Percentiles rank a stretch among this genome's conserved stretches.
phyloP scores from a whole-genome alignment of 1,284 basidiomycete genomes.

The Naganishia sp. region DNA sequence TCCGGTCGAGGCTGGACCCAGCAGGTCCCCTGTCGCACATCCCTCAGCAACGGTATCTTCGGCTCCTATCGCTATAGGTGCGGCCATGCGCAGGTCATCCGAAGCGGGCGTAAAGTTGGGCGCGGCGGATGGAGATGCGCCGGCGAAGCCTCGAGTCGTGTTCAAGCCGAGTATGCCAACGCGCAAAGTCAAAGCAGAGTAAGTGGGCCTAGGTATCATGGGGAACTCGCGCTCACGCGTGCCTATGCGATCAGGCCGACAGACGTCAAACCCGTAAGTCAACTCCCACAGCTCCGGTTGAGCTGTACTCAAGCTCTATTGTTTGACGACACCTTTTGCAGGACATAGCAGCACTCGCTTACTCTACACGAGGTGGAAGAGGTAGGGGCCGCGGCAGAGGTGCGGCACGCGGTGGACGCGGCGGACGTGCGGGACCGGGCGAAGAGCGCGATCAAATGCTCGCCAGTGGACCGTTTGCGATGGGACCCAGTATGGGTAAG shows the following conservation, averaged over 20 bases:
- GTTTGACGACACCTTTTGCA: neutral
- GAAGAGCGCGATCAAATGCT: conserved; percentile 30
- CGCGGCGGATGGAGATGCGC: conserved; percentile 1
- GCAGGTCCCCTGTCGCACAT: neutral
- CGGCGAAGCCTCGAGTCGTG: conserved; percentile 31
- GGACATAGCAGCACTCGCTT: conserved; percentile 16
- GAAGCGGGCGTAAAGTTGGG: neutral
- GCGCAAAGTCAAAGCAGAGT: conserved; percentile 33
- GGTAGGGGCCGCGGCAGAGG: conserved; percentile 28
- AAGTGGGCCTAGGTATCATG: neutral
- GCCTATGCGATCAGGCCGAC: conserved; percentile 5
- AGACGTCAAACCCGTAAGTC: conserved; percentile 28
- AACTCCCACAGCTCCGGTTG: neutral
- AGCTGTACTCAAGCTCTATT: neutral
- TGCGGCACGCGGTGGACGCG: conserved; percentile 25
- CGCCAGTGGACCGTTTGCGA: conserved; percentile 35
- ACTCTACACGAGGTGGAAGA: conserved; percentile 14
- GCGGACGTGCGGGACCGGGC: conserved; percentile 1
- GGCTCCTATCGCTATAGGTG: conserved; percentile 23
- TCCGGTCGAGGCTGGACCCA: neutral
- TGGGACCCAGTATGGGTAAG: conserved; percentile 33
- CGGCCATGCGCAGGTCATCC: conserved; percentile 15
- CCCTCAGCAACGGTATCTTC: conserved; percentile 21
- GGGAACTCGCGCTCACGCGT: neutral
- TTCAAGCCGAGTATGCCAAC: conserved; percentile 33